Percentiles rank a stretch among this genome's conserved stretches.
Conservation (phyloP, 2,329 filamentous ascomycete genomes). For the Penicillium freii region DNA sequence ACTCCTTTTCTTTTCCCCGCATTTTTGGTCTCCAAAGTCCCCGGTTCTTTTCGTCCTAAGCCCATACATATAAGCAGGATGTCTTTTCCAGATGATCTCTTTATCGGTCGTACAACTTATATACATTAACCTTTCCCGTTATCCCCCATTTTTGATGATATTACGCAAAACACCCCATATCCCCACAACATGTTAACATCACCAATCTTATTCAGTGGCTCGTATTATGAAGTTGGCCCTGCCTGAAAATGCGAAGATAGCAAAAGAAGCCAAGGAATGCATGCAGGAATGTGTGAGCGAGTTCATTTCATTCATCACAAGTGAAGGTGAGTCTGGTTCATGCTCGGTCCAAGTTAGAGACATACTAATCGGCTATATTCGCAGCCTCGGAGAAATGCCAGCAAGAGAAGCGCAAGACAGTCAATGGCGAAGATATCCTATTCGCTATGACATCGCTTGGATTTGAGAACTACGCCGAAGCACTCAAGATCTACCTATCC, state of each 20-base stretch:
- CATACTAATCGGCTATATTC: constrained; percentile 11
- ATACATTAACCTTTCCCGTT: background rate
- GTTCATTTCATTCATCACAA: constrained; percentile 99
- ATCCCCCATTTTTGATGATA: background rate
- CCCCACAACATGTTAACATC: constrained; percentile 21
- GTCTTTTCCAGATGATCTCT: background rate
- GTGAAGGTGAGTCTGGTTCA: constrained; percentile 70
- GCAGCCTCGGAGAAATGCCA: constrained; percentile 98
- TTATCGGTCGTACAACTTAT: background rate
- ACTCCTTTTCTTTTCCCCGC: constrained; percentile 28
- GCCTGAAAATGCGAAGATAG: constrained; percentile 97
- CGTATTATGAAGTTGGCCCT: constrained; percentile 98
- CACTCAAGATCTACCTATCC: constrained; percentile 94
- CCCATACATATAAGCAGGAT: background rate
- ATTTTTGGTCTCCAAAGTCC: constrained; percentile 13
- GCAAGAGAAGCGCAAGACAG: constrained; percentile 98
- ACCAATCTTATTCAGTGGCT: constrained; percentile 79
- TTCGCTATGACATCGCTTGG: constrained; percentile 99
- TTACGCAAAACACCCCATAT: background rate
- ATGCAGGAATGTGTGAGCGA: constrained; percentile 99
- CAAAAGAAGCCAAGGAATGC: constrained; percentile 98
- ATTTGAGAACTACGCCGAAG: constrained; percentile 98
- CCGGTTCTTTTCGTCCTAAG: background rate
- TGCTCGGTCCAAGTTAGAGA: background rate
- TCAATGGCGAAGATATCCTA: constrained; percentile 97